Percentiles rank a stretch among this genome's conserved stretches.
These are phyloP conservation scores for Phytophthora chlamydospora DNA, from an alignment of 352 stramenopile species.

Conservation along the genomic window DNA sequence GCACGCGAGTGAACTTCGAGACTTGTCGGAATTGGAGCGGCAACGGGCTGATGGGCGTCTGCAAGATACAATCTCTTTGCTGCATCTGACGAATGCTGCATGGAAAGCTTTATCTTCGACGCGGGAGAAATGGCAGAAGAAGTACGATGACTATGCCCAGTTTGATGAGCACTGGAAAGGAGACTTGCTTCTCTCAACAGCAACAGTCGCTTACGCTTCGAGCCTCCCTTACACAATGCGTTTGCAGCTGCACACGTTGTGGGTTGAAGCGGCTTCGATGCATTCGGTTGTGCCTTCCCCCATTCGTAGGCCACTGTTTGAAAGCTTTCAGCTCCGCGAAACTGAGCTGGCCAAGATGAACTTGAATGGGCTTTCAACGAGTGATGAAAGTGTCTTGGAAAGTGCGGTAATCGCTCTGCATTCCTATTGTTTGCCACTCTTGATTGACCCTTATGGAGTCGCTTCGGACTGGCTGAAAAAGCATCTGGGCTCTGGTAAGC, in stretches of 20 bases:
- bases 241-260: constrained; percentile 31
- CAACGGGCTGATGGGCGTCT: constrained; percentile 53
- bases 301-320: constrained; percentile 19
- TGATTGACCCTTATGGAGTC: constrained; percentile 70
- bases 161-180: constrained; percentile 53
- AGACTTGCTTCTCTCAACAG: constrained; percentile 71
- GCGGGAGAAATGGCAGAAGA: constrained; percentile 46
- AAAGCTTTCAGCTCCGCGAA: constrained; percentile 47
- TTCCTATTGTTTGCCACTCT: constrained; percentile 52
- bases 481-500: constrained; percentile 25
- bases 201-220: constrained; percentile 53
- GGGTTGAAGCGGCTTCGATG: constrained; percentile 39
- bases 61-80: constrained; percentile 54
- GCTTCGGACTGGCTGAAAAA: constrained; percentile 59
- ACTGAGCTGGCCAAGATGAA: constrained; percentile 46
- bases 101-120: constrained; percentile 61
- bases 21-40: constrained; percentile 59
- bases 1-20: constrained; percentile 42
- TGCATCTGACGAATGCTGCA: constrained; percentile 59
- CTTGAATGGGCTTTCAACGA: constrained; percentile 43
- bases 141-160: constrained; percentile 47
- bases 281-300: constrained; percentile 43
- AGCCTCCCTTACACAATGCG: constrained; percentile 34
- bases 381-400: constrained; percentile 48
- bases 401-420: constrained; percentile 48